phyloP scores from a whole-genome alignment of 352 stramenopile species.

The Phytophthora pinifolia region DNA sequence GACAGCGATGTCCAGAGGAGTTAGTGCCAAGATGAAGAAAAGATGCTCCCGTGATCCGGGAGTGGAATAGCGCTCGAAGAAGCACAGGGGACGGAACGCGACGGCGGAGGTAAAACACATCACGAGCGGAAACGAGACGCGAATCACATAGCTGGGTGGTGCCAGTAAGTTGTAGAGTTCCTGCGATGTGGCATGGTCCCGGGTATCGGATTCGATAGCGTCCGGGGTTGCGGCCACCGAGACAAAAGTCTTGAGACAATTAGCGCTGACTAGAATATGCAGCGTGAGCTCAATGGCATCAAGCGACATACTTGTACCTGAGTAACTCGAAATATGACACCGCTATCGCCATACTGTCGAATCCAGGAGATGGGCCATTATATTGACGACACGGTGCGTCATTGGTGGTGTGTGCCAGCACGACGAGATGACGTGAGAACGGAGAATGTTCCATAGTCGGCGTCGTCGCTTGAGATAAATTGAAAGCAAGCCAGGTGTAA shows the following conservation, averaged over 20 bases:
- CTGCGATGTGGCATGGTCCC: background rate
- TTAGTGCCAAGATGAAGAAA: slow-evolving; percentile 2
- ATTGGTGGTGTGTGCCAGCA: too few species aligned
- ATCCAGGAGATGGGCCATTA: too few species aligned
- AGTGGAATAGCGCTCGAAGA: slow-evolving; percentile 33
- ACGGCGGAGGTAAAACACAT: slow-evolving; percentile 8
- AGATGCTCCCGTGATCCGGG: slow-evolving; percentile 1
- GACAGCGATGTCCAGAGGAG: background rate
- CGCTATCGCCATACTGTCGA: too few species aligned
- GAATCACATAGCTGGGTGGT: slow-evolving; percentile 4
- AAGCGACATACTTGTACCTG: background rate
- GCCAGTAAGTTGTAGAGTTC: slow-evolving; percentile 15
- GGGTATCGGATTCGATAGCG: slow-evolving; percentile 1
- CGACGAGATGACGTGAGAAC: too few species aligned
- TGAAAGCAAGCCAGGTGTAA: too few species aligned
- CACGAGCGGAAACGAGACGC: slow-evolving; percentile 1
- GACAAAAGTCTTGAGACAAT: slow-evolving; percentile 9
- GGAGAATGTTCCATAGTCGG: too few species aligned
- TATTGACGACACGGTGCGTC: too few species aligned
- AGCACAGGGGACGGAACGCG: slow-evolving; percentile 1
- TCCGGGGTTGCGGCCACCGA: background rate
- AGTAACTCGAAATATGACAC: too few species aligned
- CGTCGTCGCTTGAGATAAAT: too few species aligned
- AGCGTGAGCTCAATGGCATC: slow-evolving; percentile 3
- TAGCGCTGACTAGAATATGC: slow-evolving; percentile 4